phyloP scores from a whole-genome alignment of 148 eudicot species.

The Amaranthus hypochondriacus region DNA sequence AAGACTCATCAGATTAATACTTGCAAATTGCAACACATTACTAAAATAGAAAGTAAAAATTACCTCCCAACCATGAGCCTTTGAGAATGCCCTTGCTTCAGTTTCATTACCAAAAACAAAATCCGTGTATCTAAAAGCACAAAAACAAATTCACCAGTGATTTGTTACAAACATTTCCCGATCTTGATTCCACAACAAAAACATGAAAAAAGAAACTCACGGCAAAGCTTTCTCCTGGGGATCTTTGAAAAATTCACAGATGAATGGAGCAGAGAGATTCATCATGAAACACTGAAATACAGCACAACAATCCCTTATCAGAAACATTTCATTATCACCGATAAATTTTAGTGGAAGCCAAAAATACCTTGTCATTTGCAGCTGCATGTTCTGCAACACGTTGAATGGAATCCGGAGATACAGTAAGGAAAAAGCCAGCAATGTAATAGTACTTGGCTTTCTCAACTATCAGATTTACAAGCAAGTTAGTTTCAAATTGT shows the following conservation, averaged over 20 bases:
- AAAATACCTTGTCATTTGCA: slow-evolving; percentile 81
- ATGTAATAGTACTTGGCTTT: slow-evolving; percentile 91
- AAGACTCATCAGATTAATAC: slow-evolving; percentile 4
- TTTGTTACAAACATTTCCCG: not conserved
- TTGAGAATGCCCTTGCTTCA: slow-evolving; percentile 84
- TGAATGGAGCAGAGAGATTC: slow-evolving; percentile 97
- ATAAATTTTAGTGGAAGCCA: not conserved
- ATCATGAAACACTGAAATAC: slow-evolving; percentile 55
- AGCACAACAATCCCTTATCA: slow-evolving; percentile 13
- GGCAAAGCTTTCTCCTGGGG: slow-evolving; percentile 70
- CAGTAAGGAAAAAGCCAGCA: slow-evolving; percentile 99
- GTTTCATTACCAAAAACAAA: slow-evolving; percentile 93
- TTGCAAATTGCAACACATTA: not conserved
- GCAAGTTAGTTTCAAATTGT: slow-evolving; percentile 18
- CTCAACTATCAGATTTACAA: slow-evolving; percentile 56
- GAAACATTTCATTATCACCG: not conserved
- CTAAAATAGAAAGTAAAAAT: not conserved
- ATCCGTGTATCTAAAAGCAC: slow-evolving; percentile 64
- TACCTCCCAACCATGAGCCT: slow-evolving; percentile 99
- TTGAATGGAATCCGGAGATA: slow-evolving; percentile 84
- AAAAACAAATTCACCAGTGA: slow-evolving; percentile 3
- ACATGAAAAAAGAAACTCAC: slow-evolving; percentile 38
- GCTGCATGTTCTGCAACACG: slow-evolving; percentile 98
- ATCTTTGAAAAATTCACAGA: slow-evolving; percentile 96
- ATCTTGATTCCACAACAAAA: not conserved